Evolutionary conservation across 108 stramenopile species (phyloP), one percentile per base, ranked within the genome.

Genomic region (Nitzschia inconspicua): DNA sequence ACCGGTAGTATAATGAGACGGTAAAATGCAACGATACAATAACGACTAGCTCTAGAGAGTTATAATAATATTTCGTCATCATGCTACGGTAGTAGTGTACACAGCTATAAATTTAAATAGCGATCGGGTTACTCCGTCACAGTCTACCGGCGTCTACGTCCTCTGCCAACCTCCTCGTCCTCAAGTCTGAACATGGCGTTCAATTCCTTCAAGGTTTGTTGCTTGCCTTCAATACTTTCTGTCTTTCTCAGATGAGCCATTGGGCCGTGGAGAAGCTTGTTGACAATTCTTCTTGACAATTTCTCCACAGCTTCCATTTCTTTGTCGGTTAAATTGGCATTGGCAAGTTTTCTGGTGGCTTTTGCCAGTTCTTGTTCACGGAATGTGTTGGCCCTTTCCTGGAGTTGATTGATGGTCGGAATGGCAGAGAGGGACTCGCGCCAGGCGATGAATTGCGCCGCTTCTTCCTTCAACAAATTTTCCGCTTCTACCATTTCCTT

Each of bases 401-500:
- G 95, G 28, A 98, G 80, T 69, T 91, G 89, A 44, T 93, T 93
- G 52, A 98, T 96, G 60, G 95, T 95, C 16, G 98, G 98, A 49
- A 97, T 88, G 22, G 96, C 91, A 9, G 92, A 85, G 19, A 98
- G 85, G n/a, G 90, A 90, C 70, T 93, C 88, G 30, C 94, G 74
- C 98, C 98, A 98, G 20, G 81, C 78, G 48, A 71, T 60, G 71
- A 95, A 98, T 59, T 93, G 80, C 25, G 22, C 63, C 13, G 87
- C 73, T 74, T 98, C 98, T 64, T 97, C 98, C 20, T 60, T 60
- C 20, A 98, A 73, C 18, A 98, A 73, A 19, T 56, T 75, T 71
- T 98, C 94, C 6, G 96, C 98, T 75, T 98, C 96, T n/a, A 97
- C 74, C 93, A 98, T 96, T 81, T 98, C 96, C 49, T 79, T 75